Evolutionary conservation across 352 stramenopile species (phyloP).

Genomic region (Blastocystis sp.): DNA sequence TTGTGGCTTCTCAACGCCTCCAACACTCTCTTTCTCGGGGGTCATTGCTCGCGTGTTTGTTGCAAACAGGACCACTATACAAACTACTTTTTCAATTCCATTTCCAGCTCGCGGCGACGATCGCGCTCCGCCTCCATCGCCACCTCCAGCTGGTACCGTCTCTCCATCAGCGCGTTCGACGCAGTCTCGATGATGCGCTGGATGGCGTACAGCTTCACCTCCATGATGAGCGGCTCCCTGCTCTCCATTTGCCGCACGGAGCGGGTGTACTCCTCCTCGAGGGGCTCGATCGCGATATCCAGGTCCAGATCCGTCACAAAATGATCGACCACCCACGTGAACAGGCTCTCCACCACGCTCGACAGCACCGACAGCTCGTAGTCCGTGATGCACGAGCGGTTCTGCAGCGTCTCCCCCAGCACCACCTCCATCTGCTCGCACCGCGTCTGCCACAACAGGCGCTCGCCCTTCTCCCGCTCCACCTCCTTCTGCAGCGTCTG

Average conservation of each 20-base stretch:
- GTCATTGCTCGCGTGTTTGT: conserved; percentile 31
- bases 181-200: conserved; percentile 24
- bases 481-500: not conserved
- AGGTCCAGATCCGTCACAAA: conserved; percentile 29
- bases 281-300: conserved; percentile 5
- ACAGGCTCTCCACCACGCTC: not conserved
- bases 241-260: conserved; percentile 19
- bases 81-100: not conserved
- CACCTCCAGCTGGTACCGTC: conserved; percentile 49
- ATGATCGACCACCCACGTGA: conserved; percentile 8
- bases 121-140: not conserved
- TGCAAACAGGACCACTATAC: not conserved
- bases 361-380: conserved; percentile 12
- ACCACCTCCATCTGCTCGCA: conserved; percentile 30
- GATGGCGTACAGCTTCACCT: conserved; percentile 33
- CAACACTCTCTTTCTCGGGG: conserved; percentile 46
- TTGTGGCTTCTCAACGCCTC: conserved; percentile 23
- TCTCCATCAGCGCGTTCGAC: not conserved
- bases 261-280: conserved; percentile 31
- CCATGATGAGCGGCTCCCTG: conserved; percentile 19
- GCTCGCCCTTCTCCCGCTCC: not conserved
- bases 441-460: conserved; percentile 19
- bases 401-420: not conserved
- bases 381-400: conserved; percentile 21
- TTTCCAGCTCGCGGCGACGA: conserved; percentile 2